phyloP scores from a whole-genome alignment of 495 filamentous ascomycete genomes.

The Letharia lupina region DNA sequence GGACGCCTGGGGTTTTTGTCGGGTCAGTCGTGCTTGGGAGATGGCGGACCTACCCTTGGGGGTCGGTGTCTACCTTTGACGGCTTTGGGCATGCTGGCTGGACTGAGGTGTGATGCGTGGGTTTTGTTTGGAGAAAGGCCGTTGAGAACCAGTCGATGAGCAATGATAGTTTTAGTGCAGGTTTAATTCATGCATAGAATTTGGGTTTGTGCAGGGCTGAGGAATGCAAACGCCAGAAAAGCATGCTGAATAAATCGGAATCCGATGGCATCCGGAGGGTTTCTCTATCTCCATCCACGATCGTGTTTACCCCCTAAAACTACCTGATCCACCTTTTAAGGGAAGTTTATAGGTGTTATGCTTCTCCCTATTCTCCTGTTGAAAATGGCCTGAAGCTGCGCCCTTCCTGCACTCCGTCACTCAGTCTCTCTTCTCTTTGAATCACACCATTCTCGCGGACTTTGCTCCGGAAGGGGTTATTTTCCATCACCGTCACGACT shows the following conservation, averaged over 20 bases:
- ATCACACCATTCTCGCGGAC: not conserved
- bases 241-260: not conserved
- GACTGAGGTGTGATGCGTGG: not conserved
- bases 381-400: not conserved
- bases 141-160: too few relatives aligned
- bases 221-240: not conserved
- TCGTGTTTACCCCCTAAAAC: not conserved
- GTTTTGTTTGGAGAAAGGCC: too few relatives aligned
- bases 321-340: too few relatives aligned
- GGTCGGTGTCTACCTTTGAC: constrained; percentile 32
- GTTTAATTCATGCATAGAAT: not conserved
- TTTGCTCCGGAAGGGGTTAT: not conserved
- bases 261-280: constrained; percentile 10
- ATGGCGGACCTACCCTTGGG: too few relatives aligned
- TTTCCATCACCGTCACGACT: not conserved
- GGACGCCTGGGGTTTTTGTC: constrained; percentile 43
- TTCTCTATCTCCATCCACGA: not conserved
- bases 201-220: not conserved
- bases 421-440: not conserved
- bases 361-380: not conserved
- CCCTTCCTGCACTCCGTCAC: not conserved
- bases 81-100: constrained; percentile 40
- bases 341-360: not conserved
- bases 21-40: too few relatives aligned
- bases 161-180: not conserved